Evolutionary conservation across 768 basidiomycete species (phyloP).

Genomic region (Phallus indusiatus): DNA sequence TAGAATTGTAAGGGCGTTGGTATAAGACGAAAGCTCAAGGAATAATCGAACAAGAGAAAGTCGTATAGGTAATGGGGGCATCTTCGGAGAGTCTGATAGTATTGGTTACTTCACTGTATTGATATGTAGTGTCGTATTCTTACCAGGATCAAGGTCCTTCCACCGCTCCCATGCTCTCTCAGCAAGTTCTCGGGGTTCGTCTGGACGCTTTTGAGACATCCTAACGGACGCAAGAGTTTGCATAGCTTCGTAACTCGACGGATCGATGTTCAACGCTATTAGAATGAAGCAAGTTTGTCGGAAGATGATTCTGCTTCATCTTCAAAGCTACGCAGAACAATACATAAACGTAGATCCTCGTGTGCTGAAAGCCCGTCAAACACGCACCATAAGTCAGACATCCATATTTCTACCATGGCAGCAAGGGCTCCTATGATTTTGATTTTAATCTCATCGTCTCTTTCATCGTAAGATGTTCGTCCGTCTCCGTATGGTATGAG

Average conservation of each 20-base stretch:
- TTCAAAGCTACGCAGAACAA: conserved; percentile 50
- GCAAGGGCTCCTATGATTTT: conserved; percentile 74
- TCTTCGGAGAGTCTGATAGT: conserved; percentile 46
- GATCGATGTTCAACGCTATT: conserved; percentile 68
- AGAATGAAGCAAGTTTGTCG: conserved; percentile 60
- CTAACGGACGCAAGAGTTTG: conserved; percentile 78
- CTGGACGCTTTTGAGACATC: conserved; percentile 76
- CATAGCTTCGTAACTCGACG: conserved; percentile 68
- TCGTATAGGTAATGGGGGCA: conserved; percentile 66
- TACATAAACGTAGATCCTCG: neutral
- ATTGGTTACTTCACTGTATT: neutral
- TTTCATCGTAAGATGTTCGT: conserved; percentile 20
- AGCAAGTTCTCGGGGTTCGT: conserved; percentile 66
- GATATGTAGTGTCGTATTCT: conserved; percentile 13
- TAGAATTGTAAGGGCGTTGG: conserved; percentile 65
- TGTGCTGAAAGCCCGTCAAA: neutral
- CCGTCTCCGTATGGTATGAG: conserved; percentile 21
- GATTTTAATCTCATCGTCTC: conserved; percentile 49
- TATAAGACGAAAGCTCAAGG: conserved; percentile 63
- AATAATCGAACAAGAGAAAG: conserved; percentile 72
- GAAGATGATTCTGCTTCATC: conserved; percentile 75
- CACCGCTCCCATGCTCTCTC: conserved; percentile 59
- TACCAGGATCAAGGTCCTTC: conserved; percentile 58
- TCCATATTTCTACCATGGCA: conserved; percentile 93
- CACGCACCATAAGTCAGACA: conserved; percentile 86